Percentiles rank a stretch among this genome's conserved stretches.
Evolutionary conservation across 208 protist genomes (phyloP).

Genomic region (Crithidia mellificae): DNA sequence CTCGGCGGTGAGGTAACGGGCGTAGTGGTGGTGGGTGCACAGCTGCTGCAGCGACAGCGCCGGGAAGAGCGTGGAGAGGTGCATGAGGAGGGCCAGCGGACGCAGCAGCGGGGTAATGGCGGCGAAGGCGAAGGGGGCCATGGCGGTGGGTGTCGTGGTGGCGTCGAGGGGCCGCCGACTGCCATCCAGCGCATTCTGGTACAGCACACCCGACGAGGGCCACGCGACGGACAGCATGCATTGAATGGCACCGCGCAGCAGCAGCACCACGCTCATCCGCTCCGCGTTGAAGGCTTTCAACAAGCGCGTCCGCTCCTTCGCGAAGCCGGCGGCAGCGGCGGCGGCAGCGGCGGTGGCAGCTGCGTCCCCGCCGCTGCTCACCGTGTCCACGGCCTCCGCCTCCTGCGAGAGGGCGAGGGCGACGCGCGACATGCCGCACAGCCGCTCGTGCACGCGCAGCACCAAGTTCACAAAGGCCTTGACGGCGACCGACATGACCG

Average conservation of each 20-base stretch:
- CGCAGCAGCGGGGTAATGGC: slow-evolving; percentile 59
- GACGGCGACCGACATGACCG: slow-evolving; percentile 49
- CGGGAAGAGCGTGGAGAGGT: slow-evolving; percentile 68
- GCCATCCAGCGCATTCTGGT: slow-evolving; percentile 36
- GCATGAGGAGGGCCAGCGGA: slow-evolving; percentile 62
- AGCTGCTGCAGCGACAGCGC: slow-evolving; percentile 51
- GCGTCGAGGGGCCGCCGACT: slow-evolving; percentile 17
- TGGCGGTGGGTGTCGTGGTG: slow-evolving; percentile 28
- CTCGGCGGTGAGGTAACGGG: slow-evolving; percentile 45
- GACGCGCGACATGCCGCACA: slow-evolving; percentile 51
- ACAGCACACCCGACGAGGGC: slow-evolving; percentile 80
- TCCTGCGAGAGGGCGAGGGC: slow-evolving; percentile 36
- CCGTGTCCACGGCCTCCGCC: slow-evolving; percentile 5
- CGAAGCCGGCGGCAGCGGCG: slow-evolving; percentile 2
- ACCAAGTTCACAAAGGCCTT: slow-evolving; percentile 57
- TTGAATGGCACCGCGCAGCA: slow-evolving; percentile 50
- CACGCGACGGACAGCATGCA: slow-evolving; percentile 78
- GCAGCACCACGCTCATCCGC: slow-evolving; percentile 49
- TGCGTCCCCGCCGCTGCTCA: slow-evolving; percentile 4
- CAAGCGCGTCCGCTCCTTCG: slow-evolving; percentile 28
- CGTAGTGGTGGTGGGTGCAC: slow-evolving; percentile 56
- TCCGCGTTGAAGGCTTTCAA: slow-evolving; percentile 58
- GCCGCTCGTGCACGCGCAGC: slow-evolving; percentile 59
- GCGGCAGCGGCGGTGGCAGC: background rate
- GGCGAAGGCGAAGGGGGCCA: slow-evolving; percentile 45